A percentile compares a stretch with the other conserved stretches of the same genome.
Conservation (phyloP, 139 green algal genomes). For the Auxenochlorella pyrenoidosa region DNA sequence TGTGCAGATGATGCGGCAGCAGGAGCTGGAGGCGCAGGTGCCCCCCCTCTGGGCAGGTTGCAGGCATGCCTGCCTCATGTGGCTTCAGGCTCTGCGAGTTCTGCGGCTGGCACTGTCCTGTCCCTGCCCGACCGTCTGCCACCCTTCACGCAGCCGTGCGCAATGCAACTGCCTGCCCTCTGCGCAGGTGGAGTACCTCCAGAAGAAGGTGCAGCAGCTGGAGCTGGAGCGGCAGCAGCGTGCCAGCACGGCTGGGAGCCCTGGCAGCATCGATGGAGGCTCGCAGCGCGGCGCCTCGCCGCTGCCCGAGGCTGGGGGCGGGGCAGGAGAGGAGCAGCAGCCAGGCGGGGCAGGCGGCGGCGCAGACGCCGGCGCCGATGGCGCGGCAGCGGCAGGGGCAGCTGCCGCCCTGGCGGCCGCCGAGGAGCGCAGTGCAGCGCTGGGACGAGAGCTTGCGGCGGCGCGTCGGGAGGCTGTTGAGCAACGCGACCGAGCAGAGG, state of each 20-base stretch:
- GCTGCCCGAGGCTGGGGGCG: too few relatives aligned
- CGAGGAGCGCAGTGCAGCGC: background rate
- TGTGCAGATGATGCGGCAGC: conserved; percentile 32
- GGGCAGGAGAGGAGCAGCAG: too few relatives aligned
- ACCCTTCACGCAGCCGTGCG: too few relatives aligned
- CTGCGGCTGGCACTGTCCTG: too few relatives aligned
- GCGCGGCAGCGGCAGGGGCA: background rate
- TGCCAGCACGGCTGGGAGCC: too few relatives aligned
- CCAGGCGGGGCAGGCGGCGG: too few relatives aligned
- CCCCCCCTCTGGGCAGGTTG: background rate
- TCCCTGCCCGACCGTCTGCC: too few relatives aligned
- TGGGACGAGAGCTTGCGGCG: background rate
- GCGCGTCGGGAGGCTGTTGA: background rate
- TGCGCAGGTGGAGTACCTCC: conserved; percentile 4
- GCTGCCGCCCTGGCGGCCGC: background rate
- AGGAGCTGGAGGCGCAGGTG: conserved; percentile 29
- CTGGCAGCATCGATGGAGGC: too few relatives aligned
- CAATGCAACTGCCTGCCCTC: too few relatives aligned
- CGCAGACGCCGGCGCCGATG: background rate
- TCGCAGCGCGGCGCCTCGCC: too few relatives aligned
- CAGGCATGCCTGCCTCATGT: background rate
- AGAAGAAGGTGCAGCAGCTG: conserved; percentile 2
- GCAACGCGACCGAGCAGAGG: conserved; percentile 23
- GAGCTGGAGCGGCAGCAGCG: background rate
- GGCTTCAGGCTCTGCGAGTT: too few relatives aligned